phyloP scores from a whole-genome alignment of 2,329 filamentous ascomycete species.

The Claviceps fusiformis region DNA sequence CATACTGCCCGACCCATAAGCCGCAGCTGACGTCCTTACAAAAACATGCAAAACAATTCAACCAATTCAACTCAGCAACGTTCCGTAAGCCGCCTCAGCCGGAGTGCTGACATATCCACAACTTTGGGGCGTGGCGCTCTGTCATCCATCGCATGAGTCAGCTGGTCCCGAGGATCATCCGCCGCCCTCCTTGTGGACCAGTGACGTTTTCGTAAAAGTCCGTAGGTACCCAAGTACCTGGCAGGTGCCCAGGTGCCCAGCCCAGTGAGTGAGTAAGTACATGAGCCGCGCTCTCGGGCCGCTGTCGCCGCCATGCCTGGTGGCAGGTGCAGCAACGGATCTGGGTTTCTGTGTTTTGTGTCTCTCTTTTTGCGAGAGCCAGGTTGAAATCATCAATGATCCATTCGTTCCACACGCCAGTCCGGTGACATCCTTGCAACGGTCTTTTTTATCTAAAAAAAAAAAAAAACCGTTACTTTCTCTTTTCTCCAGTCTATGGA shows the following conservation, averaged over 20 bases:
- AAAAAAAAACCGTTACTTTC: too few species aligned
- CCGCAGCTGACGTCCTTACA: too few species aligned
- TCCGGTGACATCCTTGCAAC: constrained; percentile 1
- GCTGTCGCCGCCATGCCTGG: background rate
- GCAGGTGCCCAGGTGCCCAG: too few species aligned
- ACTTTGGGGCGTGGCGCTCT: background rate
- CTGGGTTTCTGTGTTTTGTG: background rate
- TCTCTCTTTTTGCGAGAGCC: background rate
- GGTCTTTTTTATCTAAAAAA: too few species aligned
- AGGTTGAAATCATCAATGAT: background rate
- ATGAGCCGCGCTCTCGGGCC: background rate
- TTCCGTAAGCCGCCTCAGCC: too few species aligned
- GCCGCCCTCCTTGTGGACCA: background rate
- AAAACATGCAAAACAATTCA: too few species aligned
- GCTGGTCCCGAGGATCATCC: constrained; percentile 2
- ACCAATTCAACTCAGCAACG: too few species aligned
- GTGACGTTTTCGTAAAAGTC: background rate
- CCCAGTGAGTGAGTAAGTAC: too few species aligned
- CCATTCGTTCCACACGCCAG: background rate
- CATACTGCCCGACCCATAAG: too few species aligned
- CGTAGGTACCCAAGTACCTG: background rate
- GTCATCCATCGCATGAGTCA: constrained; percentile 2
- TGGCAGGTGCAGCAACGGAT: background rate
- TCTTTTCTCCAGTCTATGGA: background rate
- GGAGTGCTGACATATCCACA: background rate